Evolutionary conservation across 495 filamentous ascomycete species (phyloP), one percentile per base, ranked within the genome.

Genomic region (Aspergillus avenaceus): DNA sequence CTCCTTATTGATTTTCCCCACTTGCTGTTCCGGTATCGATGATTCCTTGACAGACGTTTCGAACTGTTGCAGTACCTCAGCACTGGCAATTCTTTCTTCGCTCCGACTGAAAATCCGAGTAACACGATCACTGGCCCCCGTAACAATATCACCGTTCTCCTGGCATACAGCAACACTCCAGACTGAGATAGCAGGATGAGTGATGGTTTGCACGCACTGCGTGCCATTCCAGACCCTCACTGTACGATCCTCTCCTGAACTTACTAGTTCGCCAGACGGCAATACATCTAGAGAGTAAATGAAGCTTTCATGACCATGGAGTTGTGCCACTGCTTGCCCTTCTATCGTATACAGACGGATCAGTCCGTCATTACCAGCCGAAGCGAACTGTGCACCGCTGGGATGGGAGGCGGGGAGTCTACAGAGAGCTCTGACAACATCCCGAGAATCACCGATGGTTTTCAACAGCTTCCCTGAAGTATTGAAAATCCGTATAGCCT

Each of bases 161-260:
- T 73, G 40, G 59, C 88, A 93, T 19, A 79, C 88, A 4, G 91
- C 88, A 34, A 99, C 88, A 32, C 81, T 73, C 95, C 95, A 99
- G 1, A 99, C 91, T 0, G 91, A 96, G 29, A 97, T 96, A 11
- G 95, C 95, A 28, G 95, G 95, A 63, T 96, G 95, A 4, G 91
- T 96, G 50, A 99, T 97, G 9, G 90, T 96, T 69, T 99, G 95
- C 45, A 96, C 70, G 61, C 91, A 97, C 41, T 91, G 74, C 14
- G 67, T 80, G 29, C 83, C 84, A 52, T 80, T 82, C 95, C 95
- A 99, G 59, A 99, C 76, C 42, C 89, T 76, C 14, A 92, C 80
- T 8, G 95, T 96, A 40, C 95, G 83, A 68, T 99, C 95, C 65
- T 99, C 95, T 8, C 90, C 88, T 2, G 89, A 84, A 64, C 91